phyloP scores from a whole-genome alignment of 345 rosid genomes.

The Aquilaria yunnanensis region DNA sequence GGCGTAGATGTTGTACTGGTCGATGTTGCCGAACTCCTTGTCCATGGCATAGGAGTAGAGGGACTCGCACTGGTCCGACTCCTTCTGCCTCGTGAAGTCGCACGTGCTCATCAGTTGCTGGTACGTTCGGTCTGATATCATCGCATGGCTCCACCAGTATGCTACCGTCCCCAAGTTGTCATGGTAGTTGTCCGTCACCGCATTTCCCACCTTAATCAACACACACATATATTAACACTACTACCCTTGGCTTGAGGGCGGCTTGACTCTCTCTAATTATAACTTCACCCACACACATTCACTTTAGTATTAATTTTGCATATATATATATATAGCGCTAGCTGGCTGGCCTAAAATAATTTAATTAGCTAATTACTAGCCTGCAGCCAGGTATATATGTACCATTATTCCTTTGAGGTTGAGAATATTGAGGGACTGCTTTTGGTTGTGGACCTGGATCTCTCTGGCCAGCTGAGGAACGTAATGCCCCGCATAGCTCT shows the following conservation, averaged over 20 bases:
- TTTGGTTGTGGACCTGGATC: slow-evolving; percentile 55
- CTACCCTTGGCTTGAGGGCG: too few species aligned
- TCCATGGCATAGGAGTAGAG: slow-evolving; percentile 89
- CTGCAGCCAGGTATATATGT: not conserved
- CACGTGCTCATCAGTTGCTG: slow-evolving; percentile 76
- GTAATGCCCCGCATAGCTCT: slow-evolving; percentile 99
- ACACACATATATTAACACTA: not conserved
- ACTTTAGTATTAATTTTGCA: too few species aligned
- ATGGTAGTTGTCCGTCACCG: slow-evolving; percentile 87
- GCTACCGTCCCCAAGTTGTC: slow-evolving; percentile 96
- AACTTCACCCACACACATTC: too few species aligned
- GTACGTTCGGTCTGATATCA: slow-evolving; percentile 89
- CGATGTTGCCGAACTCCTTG: slow-evolving; percentile 90
- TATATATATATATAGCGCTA: too few species aligned
- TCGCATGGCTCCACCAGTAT: slow-evolving; percentile 99
- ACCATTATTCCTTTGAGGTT: slow-evolving; percentile 93
- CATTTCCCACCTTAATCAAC: slow-evolving; percentile 76
- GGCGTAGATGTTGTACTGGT: slow-evolving; percentile 90
- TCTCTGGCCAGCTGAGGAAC: slow-evolving; percentile 90
- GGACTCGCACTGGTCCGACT: slow-evolving; percentile 86
- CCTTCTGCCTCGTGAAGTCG: slow-evolving; percentile 70
- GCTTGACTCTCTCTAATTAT: too few species aligned
- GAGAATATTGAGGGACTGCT: slow-evolving; percentile 11
- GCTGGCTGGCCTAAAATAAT: too few species aligned
- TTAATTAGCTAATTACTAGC: too few species aligned